These are phyloP conservation scores for Phaeosphaeriaceae sp. DNA, from an alignment of 2,329 filamentous ascomycete species.

Conservation along the genomic window DNA sequence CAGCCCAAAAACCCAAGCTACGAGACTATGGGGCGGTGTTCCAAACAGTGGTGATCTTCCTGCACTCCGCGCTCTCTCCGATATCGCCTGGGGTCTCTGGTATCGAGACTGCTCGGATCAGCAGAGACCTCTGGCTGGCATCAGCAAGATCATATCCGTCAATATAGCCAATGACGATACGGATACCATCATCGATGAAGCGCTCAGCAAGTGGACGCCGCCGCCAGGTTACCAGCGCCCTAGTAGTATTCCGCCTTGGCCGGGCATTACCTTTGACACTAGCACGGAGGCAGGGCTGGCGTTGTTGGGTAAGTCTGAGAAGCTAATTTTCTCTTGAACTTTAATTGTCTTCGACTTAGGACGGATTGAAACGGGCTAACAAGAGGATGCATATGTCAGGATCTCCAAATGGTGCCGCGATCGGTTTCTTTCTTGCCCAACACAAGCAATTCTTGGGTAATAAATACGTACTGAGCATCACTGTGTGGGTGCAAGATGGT, in stretches of 20 bases:
- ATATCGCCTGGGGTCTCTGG: background rate
- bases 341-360: no score
- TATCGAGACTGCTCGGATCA: background rate
- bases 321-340: no score
- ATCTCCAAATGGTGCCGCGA: background rate
- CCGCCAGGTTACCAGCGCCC: background rate
- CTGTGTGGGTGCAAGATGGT: background rate
- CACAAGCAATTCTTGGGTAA: background rate
- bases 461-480: background rate
- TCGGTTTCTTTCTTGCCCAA: background rate
- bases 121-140: background rate
- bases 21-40: background rate
- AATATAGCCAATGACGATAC: background rate
- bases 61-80: background rate
- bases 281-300: background rate
- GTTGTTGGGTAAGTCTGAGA: background rate
- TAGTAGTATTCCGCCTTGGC: background rate
- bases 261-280: background rate
- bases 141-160: background rate
- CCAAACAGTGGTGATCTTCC: background rate
- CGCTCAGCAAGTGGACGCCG: background rate
- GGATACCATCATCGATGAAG: background rate
- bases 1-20: background rate
- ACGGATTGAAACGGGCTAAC: background rate
- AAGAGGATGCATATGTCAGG: background rate